phyloP scores from a whole-genome alignment of 2,329 filamentous ascomycete species.

The Colletotrichum siamense region DNA sequence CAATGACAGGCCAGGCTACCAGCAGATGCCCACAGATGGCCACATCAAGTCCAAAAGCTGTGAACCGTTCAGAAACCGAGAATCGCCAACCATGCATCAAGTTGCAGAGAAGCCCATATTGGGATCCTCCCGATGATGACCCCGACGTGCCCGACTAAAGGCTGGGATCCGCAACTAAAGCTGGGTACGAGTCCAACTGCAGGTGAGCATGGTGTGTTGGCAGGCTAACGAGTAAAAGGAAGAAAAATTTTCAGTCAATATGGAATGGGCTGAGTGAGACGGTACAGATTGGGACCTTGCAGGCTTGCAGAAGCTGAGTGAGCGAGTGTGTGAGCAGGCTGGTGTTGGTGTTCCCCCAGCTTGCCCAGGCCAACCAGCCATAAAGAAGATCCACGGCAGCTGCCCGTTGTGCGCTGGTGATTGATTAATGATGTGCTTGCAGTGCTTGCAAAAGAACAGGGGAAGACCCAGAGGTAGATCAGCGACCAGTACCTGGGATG shows the following conservation, averaged over 20 bases:
- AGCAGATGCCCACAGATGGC: background rate
- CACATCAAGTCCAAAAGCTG: background rate
- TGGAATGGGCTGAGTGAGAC: conserved; percentile 16
- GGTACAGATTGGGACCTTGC: conserved; percentile 4
- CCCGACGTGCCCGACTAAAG: background rate
- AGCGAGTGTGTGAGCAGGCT: background rate
- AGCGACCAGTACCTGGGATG: background rate
- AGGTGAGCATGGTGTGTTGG: conserved; percentile 3
- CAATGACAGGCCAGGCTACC: background rate
- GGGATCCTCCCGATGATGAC: background rate
- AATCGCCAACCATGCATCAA: background rate
- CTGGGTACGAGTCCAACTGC: conserved; percentile 1
- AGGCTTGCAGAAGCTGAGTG: conserved; percentile 13
- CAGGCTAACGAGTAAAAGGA: conserved; percentile 9
- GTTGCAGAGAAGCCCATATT: background rate
- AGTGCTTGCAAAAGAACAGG: background rate
- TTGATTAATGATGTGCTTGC: conserved; percentile 17
- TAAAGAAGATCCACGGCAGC: background rate
- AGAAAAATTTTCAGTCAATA: background rate
- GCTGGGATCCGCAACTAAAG: conserved; percentile 3
- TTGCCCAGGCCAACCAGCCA: background rate
- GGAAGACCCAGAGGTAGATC: background rate
- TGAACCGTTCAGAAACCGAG: background rate
- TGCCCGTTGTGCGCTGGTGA: background rate
- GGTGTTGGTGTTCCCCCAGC: background rate